Base-by-base conservation (phyloP, 2,329 filamentous ascomycete species). In the Gremmenia infestans region DNA sequence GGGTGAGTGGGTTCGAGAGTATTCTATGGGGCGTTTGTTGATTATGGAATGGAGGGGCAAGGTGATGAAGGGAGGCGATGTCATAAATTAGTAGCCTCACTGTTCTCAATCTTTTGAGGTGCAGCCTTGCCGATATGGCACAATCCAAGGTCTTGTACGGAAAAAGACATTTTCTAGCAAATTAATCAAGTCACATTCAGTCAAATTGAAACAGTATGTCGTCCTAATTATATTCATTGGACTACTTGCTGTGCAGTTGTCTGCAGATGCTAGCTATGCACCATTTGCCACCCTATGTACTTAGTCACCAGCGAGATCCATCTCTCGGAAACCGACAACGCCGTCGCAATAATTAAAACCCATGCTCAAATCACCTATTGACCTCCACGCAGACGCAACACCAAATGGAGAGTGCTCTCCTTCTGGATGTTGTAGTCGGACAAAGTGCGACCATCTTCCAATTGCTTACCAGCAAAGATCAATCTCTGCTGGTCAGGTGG, bases 371-470 rank as follows among this genome's bases (percentile, higher is more conserved):
- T 7, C 56, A 59, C 58, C 68, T 76, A 79, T 69, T 78, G 75
- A 46, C 85, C 85, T 73, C 85, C 85, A 76, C 85, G 85, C 47
- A 88, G 80, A 72, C 85, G 83, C 51, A 88, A 81, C 51, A 88
- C 85, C 65, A 88, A 72, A 72, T 88, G 86, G 12, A 89, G 78
- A 3, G 86, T 88, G 25, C 82, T 86, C 71, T 88, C 86, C 73
- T 88, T 88, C 73, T 93, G 89, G 60, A 93, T 93, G 76, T 92
- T 92, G 81, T 92, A 91, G 70, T 91, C 88, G 25, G 82, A 86
- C 32, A 92, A 76, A 1, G 88, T 91, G 45, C 88, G 84, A 54
- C 88, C 88, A 67, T 91, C 87, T 71, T 90, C 86, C 59, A 87
- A 69, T 72, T 87, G 84, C 78, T 87, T 87, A 68, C 84, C 84